These are phyloP conservation scores for Linnemannia zychae DNA, from an alignment of 192 early-diverging fungal genomes.

Conservation along the genomic window DNA sequence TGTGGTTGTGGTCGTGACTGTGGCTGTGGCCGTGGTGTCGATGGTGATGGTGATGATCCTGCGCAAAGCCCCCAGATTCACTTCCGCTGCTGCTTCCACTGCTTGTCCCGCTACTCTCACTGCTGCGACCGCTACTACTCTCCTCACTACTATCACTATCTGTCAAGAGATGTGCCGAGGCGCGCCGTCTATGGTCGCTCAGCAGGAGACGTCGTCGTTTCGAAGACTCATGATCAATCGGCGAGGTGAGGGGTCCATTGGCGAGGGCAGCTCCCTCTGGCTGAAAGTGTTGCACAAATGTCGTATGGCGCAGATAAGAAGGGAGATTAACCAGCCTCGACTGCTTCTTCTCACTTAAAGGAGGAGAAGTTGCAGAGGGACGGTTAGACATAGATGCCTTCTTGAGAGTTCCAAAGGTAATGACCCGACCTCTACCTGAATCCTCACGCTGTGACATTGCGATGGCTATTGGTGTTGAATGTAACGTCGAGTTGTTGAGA, in stretches of 20 bases:
- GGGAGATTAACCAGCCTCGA: conserved; percentile 35
- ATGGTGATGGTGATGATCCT: conserved; percentile 12
- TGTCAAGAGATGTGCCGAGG: conserved; percentile 6
- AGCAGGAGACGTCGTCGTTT: conserved; percentile 34
- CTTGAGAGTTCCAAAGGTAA: conserved; percentile 51
- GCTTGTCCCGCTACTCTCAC: conserved; percentile 17
- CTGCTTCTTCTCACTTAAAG: conserved; percentile 2
- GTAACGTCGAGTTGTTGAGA: no score
- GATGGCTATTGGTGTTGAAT: not conserved
- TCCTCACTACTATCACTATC: conserved; percentile 28
- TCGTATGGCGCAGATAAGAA: conserved; percentile 40
- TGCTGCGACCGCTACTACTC: conserved; percentile 11
- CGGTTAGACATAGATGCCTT: conserved; percentile 39
- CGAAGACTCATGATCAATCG: conserved; percentile 21
- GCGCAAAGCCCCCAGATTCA: conserved; percentile 30
- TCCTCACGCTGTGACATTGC: conserved; percentile 16
- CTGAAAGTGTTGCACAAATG: conserved; percentile 47
- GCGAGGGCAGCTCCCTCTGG: conserved; percentile 18
- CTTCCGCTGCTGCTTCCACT: conserved; percentile 36
- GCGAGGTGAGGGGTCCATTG: not conserved
- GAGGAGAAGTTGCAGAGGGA: not conserved
- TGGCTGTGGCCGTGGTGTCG: conserved; percentile 3
- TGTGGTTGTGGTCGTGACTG: not conserved
- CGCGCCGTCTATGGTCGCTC: conserved; percentile 1
- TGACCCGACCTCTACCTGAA: conserved; percentile 30